phyloP scores from a whole-genome alignment of 164 flowering plant genomes.

The Chimonanthus salicifolius region DNA sequence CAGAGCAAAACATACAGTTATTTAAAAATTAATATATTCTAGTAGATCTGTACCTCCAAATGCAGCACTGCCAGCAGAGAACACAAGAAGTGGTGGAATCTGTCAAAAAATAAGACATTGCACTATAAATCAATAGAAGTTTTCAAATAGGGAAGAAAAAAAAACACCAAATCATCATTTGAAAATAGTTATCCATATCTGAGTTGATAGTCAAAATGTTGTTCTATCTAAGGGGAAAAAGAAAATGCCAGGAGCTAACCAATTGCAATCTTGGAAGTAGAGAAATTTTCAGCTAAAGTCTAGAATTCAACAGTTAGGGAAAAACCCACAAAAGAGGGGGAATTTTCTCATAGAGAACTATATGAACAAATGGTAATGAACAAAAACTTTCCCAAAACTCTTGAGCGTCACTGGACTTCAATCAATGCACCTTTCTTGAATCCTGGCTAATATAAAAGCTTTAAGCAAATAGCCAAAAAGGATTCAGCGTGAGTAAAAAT shows the following conservation, averaged over 20 bases:
- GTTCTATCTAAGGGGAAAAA: neutral
- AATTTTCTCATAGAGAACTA: neutral
- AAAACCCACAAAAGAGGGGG: neutral
- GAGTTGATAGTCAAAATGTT: too few relatives aligned
- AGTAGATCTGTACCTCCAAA: slow-evolving; percentile 62
- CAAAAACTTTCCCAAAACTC: neutral
- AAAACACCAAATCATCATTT: neutral
- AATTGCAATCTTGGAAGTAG: neutral
- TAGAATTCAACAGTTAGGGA: neutral
- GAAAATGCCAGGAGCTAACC: neutral
- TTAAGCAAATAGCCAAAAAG: too few relatives aligned
- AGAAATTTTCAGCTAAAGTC: neutral
- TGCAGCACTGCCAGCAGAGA: slow-evolving; percentile 68
- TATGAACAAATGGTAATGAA: neutral
- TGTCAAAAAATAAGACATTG: slow-evolving; percentile 23
- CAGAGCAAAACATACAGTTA: neutral
- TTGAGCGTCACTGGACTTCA: neutral
- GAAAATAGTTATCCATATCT: neutral
- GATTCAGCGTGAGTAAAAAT: too few relatives aligned
- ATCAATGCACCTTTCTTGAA: too few relatives aligned
- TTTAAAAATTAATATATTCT: too few relatives aligned
- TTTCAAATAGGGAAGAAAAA: neutral
- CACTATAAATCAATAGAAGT: neutral
- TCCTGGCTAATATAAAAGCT: too few relatives aligned
- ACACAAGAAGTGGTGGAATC: slow-evolving; percentile 63